Base-by-base conservation (phyloP, 2,329 filamentous ascomycete genomes). In the Fusarium bactridioides region DNA sequence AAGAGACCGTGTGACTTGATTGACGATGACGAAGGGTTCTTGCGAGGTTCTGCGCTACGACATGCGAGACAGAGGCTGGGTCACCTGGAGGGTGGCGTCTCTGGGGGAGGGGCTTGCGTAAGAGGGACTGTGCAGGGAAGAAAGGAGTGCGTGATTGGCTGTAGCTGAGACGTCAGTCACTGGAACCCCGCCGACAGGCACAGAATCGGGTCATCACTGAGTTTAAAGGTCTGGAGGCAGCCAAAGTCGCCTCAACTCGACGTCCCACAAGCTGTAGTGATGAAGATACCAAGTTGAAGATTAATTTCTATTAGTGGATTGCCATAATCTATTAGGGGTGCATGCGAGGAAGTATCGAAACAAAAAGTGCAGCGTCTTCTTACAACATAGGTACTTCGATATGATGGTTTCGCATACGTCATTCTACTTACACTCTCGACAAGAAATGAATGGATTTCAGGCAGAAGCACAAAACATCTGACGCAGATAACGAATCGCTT, bases 21-120 rank as follows among this genome's bases (percentile, higher is more conserved):
- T 64, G 61, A 41, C 54, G 61, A 77, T 77, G 75, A 76, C 75
- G 75, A 61, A 72, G 59, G 41, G 50, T 41, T 40, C 50, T 47
- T 63, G 40, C 29, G 37, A 55, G 43, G 53, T 47, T 69, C 25
- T 35, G 44, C 66, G 53, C 54, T 70, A 62, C 53, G 43, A 19
- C 43, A 56, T 50, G 47, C 57, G 33, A 43, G 57, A 64, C 59
- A 64, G 31, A 67, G 55, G 37, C 11, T 25, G 25, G 48, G 69
- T 75, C 72, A 75, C 69, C 62, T 62, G 66, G 51, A 70, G 61
- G 23, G 69, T 72, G 71, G 71, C 68, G 71, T 62, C 60, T 48
- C 61, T 44, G 71, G 60, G 64, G 56, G 64, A 69, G 62, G 73
- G 73, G 73, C 73, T 75, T 75, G 73, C 73, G 73, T 75, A 75